Percentiles rank a stretch among this genome's conserved stretches.
Conservation (phyloP, 441 rosid species). For the Geranium incanum region DNA sequence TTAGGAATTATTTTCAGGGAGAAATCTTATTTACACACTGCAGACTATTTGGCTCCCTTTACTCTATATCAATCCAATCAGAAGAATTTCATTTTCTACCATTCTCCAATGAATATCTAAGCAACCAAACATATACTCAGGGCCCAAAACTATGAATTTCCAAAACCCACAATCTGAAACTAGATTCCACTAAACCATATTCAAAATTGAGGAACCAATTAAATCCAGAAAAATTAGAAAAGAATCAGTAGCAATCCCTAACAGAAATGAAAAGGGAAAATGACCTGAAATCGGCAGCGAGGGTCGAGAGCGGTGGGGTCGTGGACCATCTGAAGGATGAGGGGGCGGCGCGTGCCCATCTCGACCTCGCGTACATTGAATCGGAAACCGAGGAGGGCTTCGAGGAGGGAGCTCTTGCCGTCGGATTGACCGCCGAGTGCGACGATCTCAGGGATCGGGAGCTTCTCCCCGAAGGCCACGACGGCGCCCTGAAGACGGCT, state of each 20-base stretch:
- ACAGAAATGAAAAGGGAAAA: not conserved
- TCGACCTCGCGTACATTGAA: conserved; percentile 93
- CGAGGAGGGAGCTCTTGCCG: conserved; percentile 89
- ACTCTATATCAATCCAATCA: not conserved
- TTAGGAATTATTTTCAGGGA: too few relatives aligned
- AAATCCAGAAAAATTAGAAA: not conserved
- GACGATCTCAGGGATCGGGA: conserved; percentile 93
- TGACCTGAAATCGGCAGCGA: conserved; percentile 82
- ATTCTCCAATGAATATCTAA: not conserved
- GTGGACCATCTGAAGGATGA: conserved; percentile 90
- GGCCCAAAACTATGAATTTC: not conserved
- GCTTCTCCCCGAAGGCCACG: conserved; percentile 95
- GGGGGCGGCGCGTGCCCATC: conserved; percentile 93
- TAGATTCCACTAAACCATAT: not conserved
- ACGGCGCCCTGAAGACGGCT: conserved; percentile 87
- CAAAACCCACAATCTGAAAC: not conserved
- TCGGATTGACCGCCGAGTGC: conserved; percentile 94
- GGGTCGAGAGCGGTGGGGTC: conserved; percentile 76
- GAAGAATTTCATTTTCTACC: not conserved
- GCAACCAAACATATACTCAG: not conserved
- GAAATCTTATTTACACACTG: too few relatives aligned
- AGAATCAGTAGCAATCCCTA: not conserved
- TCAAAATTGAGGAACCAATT: not conserved
- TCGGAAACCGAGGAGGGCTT: conserved; percentile 83
- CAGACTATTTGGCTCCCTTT: not conserved